A percentile compares a stretch with the other conserved stretches of the same genome.
These are phyloP conservation scores for Teunomyces kruisii DNA, from an alignment of 805 yeast species.

Conservation along the genomic window DNA sequence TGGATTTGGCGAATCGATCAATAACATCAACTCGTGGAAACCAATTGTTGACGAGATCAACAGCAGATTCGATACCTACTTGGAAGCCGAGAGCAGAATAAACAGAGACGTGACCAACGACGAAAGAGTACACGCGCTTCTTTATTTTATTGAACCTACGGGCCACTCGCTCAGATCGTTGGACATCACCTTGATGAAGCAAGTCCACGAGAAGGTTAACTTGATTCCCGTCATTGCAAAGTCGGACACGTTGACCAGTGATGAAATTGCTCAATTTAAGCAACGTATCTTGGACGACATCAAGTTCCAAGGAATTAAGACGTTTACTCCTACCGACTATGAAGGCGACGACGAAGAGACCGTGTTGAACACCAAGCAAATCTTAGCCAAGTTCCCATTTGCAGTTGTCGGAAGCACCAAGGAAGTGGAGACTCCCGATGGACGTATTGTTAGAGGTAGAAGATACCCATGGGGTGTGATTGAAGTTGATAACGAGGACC, in stretches of 20 bases:
- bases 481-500: constrained; percentile 92
- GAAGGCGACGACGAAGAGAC: constrained; percentile 88
- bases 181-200: constrained; percentile 85
- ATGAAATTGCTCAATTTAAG: constrained; percentile 77
- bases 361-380: constrained; percentile 58
- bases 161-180: constrained; percentile 89
- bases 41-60: constrained; percentile 91
- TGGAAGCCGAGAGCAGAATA: constrained; percentile 86
- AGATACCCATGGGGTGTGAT: constrained; percentile 96
- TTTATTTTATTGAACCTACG: constrained; percentile 95
- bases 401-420: constrained; percentile 91
- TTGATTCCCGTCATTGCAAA: constrained; percentile 93
- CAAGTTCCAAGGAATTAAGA: constrained; percentile 65
- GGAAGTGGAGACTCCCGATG: constrained; percentile 68
- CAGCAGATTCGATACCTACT: constrained; percentile 78
- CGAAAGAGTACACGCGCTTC: constrained; percentile 86
- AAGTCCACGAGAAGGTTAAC: constrained; percentile 87
- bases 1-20: constrained; percentile 90
- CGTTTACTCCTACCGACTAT: constrained; percentile 73
- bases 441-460: constrained; percentile 85
- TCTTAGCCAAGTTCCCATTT: constrained; percentile 77
- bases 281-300: constrained; percentile 76
- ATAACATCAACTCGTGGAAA: constrained; percentile 72
- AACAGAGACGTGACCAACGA: constrained; percentile 72
- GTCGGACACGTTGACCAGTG: constrained; percentile 88